Evolutionary conservation across 129 eudicot genomes (phyloP), one percentile per base, ranked within the genome.

Genomic region (Scalesia atractyloides): DNA sequence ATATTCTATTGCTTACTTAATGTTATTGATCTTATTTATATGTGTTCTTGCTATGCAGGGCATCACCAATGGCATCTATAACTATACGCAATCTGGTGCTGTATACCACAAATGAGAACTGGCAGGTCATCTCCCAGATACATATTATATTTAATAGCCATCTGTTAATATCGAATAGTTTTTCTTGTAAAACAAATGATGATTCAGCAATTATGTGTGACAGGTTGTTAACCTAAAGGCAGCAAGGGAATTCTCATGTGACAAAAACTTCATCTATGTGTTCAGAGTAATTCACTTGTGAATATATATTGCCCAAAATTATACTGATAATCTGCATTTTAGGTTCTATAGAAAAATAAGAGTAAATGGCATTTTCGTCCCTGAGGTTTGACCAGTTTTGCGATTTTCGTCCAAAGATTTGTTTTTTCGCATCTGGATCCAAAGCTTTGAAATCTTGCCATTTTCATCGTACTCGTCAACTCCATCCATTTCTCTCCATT

Each of bases 11-110:
- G 59, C 15, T 10, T 16, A 26, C 69, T 17, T 16, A 33, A 53
- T 43, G 65, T 36, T 33, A 44, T 44, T 3, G 48, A 2, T 68
- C 14, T 50, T 70, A 17, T 26, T 43, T 36, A 18, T 68, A 34
- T 30, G 36, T 60, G 49, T 73, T 52, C 17, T 15, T 82, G 56
- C 49, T 73, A 67, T 70, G 24, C 79, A 92, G 98, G 98, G 91
- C 95, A 69, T 78, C 95, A 36, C 97, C 97, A 5, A 87, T 92
- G 96, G 98, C 98, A 39, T 92, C 98, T 67, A 85, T 92, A 74
- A 92, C 98, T 52, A 87, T 92, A 39, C 90, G 90, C 57, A 89
- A 88, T 72, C 96, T 92, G 74, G 74, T 73, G 20, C 89, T 92
- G 48, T 87, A 81, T 80, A 89, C 98, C 20, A 92, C 98, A 69